Evolutionary conservation across 108 stramenopile genomes (phyloP), one percentile per base, ranked within the genome.

Genomic region (Nitzschia inconspicua): DNA sequence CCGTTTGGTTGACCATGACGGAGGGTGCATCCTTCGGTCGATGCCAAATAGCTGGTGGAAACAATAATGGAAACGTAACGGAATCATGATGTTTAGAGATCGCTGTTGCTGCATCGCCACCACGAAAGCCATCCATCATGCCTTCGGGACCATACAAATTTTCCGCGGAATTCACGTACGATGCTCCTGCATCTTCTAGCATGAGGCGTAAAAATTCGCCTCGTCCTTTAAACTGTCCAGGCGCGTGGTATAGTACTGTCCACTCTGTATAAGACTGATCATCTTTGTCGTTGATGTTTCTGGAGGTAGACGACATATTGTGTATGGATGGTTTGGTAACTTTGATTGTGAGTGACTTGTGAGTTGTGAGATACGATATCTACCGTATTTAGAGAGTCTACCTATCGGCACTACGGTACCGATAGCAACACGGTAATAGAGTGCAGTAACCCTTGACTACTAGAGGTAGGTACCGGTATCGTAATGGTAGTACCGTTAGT

Each of bases 41-140:
- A 57, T 74, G 73, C 67, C 62, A 63, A 8, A 68, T 67, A 8
- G 61, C 60, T 6, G 73, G 73, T 26, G 66, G 73, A 22, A 63
- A 67, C 24, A 73, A 50, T 8, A 66, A 18, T 3, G 65, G 72
- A 34, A 32, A 22, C 20, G 22, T 9, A 37, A 16, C 19, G 16
- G 20, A 16, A 36, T 55, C 40, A 0, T 60, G 18, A 3, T 26
- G 49, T 22, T 42, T 46, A 5, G 27, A 7, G 31, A 70, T 44
- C n/a, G 50, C 43, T 25, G 47, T 14, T 19, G 23, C 11, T 20
- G 47, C 50, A 0, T 4, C 48, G 3, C 31, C 29, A 3, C 72
- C 72, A 11, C 72, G 72, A 39, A 73, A 73, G 3, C 54, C 18
- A 53, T 66, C 65, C 57, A 60, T 60, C 10, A 61, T 35, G 11